Base-by-base conservation (phyloP, 805 yeast species). In the Trichomonascus vanleenenianus region DNA sequence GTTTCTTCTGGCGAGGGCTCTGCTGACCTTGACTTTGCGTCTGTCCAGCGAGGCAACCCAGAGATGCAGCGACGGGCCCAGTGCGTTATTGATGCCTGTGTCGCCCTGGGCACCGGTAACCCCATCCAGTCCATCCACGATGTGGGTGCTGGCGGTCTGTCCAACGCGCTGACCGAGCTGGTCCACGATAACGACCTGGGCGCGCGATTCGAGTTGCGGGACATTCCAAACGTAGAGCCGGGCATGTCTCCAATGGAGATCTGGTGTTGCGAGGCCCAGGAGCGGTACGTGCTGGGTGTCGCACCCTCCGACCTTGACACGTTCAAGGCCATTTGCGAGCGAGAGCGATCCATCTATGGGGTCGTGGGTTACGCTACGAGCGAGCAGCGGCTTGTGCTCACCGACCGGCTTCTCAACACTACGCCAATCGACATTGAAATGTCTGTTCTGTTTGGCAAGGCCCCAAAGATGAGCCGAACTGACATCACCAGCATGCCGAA, bases 231-330 rank as follows among this genome's bases (percentile, higher is more conserved):
- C 32, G 75, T 88, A 53, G 99, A 93, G 66, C 95, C 96, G 41
- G 95, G 97, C 48, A 87, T 93, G 97, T 91, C 97, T 3, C 97
- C 99, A 46, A 86, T 93, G 95, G 98, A 93, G 71, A 87, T 93
- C 53, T 93, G 99, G 99, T 93, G 99, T 77, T 91, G 95, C 59
- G 98, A 93, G 69, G 93, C 97, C 2, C 99, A 93, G 70, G 99
- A 93, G 67, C 81, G 99, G 66, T 93, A 89, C 58, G 99, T 93
- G 19, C 67, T 93, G 57, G 97, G 96, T 54, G 95, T 93, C 51
- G 75, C 87, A 12, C 85, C 85, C 45, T 80, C 78, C 50, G 85
- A 88, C 61, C 67, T 91, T 48, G 76, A 76, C 5, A 55, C 71
- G 18, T 93, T 93, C 68, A 76, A 78, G 59, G 76, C 73, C 45